A percentile compares a stretch with the other conserved stretches of the same genome.
phyloP scores from a whole-genome alignment of 2,329 filamentous ascomycete genomes.

The Stromatinia cepivora region DNA sequence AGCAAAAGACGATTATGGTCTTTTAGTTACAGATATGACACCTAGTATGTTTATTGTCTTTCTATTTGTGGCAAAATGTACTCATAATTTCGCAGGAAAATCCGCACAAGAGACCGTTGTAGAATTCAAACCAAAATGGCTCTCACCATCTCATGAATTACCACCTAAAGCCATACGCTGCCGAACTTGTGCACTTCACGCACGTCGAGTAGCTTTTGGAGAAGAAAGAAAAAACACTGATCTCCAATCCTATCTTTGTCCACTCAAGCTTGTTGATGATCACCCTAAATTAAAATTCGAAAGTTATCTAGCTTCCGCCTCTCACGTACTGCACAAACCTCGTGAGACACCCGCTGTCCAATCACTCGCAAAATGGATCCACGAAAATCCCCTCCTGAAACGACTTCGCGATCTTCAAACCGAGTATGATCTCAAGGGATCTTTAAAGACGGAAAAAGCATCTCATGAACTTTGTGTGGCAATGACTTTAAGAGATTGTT shows the following conservation, averaged over 20 bases:
- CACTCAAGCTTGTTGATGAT: slow-evolving; percentile 61
- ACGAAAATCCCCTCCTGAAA: slow-evolving; percentile 33
- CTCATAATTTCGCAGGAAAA: slow-evolving; percentile 4
- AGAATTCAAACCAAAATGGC: slow-evolving; percentile 86
- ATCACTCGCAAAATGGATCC: slow-evolving; percentile 43
- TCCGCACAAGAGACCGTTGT: slow-evolving; percentile 48
- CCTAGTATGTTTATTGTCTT: slow-evolving; percentile 39
- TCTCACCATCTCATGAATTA: slow-evolving; percentile 72
- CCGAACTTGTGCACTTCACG: slow-evolving; percentile 65
- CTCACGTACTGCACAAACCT: slow-evolving; percentile 37
- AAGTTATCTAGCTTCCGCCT: slow-evolving; percentile 36
- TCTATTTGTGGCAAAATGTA: not conserved
- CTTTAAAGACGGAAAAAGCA: slow-evolving; percentile 40
- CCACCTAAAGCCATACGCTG: slow-evolving; percentile 64
- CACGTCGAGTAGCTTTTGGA: slow-evolving; percentile 42
- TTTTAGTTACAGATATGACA: slow-evolving; percentile 75
- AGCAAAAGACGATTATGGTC: slow-evolving; percentile 59
- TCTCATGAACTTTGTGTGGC: slow-evolving; percentile 59
- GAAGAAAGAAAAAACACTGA: slow-evolving; percentile 42
- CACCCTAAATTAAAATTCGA: slow-evolving; percentile 48
- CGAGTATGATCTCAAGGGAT: slow-evolving; percentile 38
- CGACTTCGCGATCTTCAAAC: slow-evolving; percentile 48
- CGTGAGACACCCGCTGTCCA: not conserved
- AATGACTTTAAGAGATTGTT: slow-evolving; percentile 82
- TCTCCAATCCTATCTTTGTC: slow-evolving; percentile 51